Conservation (phyloP, 202 grass and related monocot species). For the Musa balbisiana region DNA sequence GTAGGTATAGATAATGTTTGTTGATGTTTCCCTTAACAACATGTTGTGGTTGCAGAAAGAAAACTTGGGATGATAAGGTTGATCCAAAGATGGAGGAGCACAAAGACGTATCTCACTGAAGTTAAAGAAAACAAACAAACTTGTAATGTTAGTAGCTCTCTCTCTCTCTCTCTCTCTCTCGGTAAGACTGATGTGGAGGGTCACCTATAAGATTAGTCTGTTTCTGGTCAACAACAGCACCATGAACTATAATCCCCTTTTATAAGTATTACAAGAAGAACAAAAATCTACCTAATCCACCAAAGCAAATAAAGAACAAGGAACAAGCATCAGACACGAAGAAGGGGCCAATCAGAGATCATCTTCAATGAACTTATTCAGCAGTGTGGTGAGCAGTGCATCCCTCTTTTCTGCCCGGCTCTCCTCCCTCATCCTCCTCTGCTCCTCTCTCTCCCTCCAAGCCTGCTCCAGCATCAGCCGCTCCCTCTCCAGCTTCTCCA, state of each 20-base stretch:
- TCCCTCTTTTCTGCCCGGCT: slow-evolving; percentile 55
- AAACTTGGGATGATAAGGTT: no score
- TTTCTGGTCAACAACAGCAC: not conserved
- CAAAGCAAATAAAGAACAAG: not conserved
- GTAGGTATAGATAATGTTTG: no score
- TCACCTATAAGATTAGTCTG: not conserved
- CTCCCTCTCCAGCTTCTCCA: slow-evolving; percentile 79
- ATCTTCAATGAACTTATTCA: slow-evolving; percentile 58
- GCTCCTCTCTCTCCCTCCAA: slow-evolving; percentile 76
- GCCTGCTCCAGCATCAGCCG: slow-evolving; percentile 67
- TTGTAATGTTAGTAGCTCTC: not conserved
- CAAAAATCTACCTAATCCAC: not conserved
- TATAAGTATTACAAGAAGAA: not conserved
- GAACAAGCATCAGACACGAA: not conserved
- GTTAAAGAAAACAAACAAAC: not conserved
- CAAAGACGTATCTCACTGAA: not conserved
- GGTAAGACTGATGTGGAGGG: not conserved
- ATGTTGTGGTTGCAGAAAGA: no score
- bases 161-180: no score
- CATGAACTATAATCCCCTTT: not conserved
- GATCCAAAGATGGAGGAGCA: no score
- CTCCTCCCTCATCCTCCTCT: slow-evolving; percentile 69
- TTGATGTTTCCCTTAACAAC: no score
- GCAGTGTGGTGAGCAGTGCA: slow-evolving; percentile 41
- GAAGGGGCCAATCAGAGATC: slow-evolving; percentile 29